Evolutionary conservation across 164 flowering plant species (phyloP).

Genomic region (Litsea cubeba): DNA sequence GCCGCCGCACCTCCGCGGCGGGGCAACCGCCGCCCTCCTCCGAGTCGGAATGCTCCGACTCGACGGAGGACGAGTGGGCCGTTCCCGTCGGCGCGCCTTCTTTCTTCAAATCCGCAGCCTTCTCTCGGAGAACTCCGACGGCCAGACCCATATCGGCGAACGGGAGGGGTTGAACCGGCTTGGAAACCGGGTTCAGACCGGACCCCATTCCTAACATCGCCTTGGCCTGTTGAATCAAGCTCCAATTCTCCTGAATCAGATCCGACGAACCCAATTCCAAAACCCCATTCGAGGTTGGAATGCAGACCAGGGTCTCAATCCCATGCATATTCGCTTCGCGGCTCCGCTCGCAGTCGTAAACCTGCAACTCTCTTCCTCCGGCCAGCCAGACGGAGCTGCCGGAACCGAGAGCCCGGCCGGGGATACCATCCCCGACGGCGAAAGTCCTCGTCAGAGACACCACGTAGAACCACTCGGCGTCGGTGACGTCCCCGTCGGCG

Average conservation of each 20-base stretch:
- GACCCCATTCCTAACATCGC: constrained; percentile 33
- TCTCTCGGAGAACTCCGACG: constrained; percentile 13
- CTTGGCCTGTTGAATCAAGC: constrained; percentile 35
- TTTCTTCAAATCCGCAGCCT: constrained; percentile 7
- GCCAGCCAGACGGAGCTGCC: constrained; percentile 47
- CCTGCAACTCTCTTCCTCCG: constrained; percentile 31
- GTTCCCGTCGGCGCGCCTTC: background rate
- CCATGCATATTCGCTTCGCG: constrained; percentile 57
- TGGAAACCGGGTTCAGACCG: too few relatives aligned
- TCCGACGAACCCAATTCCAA: constrained; percentile 61
- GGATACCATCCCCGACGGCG: constrained; percentile 34
- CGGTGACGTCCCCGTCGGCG: constrained; percentile 38
- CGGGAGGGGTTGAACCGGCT: constrained; percentile 1
- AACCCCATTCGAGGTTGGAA: constrained; percentile 47
- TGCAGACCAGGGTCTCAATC: constrained; percentile 47
- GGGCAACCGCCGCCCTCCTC: constrained; percentile 16
- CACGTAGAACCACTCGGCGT: constrained; percentile 70
- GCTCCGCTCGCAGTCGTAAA: constrained; percentile 44
- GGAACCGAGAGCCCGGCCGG: constrained; percentile 36
- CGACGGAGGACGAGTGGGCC: constrained; percentile 17
- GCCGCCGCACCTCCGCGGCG: constrained; percentile 4
- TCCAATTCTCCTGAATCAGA: constrained; percentile 36
- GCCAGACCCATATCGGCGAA: constrained; percentile 37
- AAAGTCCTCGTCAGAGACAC: constrained; percentile 48
- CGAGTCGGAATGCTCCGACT: constrained; percentile 46